Evolutionary conservation across 331 rosid species (phyloP).

Genomic region (Quercus tomentella): DNA sequence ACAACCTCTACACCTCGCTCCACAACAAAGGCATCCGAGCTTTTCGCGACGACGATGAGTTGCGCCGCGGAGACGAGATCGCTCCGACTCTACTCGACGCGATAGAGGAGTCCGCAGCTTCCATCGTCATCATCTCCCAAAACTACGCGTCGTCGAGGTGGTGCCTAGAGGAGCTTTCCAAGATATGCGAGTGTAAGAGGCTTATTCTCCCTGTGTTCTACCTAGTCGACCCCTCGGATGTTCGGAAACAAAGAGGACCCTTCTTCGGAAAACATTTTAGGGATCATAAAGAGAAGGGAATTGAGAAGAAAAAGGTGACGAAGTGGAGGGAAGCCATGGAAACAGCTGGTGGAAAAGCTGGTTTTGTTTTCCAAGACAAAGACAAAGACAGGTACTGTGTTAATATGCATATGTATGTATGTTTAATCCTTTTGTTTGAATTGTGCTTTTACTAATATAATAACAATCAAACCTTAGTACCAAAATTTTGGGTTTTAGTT

Average conservation of each 20-base stretch:
- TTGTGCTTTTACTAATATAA: too few relatives aligned
- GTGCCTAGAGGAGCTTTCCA: conserved; percentile 59
- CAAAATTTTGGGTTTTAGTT: too few relatives aligned
- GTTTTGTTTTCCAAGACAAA: conserved; percentile 17
- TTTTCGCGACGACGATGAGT: conserved; percentile 51
- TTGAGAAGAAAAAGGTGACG: neutral
- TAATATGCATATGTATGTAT: too few relatives aligned
- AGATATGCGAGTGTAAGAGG: conserved; percentile 34
- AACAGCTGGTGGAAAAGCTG: conserved; percentile 42
- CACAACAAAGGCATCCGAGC: conserved; percentile 32
- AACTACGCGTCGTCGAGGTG: conserved; percentile 53
- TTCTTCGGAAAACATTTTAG: conserved; percentile 35
- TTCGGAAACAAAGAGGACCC: conserved; percentile 40
- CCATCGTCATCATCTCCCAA: conserved; percentile 43
- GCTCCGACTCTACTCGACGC: conserved; percentile 31
- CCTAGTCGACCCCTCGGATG: conserved; percentile 44
- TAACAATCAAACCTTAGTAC: too few relatives aligned
- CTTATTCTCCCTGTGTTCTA: conserved; percentile 64
- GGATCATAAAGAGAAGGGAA: neutral
- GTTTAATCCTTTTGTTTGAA: too few relatives aligned
- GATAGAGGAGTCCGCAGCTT: conserved; percentile 65
- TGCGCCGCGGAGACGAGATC: conserved; percentile 57
- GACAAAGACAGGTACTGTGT: neutral
- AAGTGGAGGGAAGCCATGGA: conserved; percentile 55
- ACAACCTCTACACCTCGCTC: conserved; percentile 29